A percentile compares a stretch with the other conserved stretches of the same genome.
Evolutionary conservation across 768 basidiomycete species (phyloP).

Genomic region (Hydnomerulius pinastri): DNA sequence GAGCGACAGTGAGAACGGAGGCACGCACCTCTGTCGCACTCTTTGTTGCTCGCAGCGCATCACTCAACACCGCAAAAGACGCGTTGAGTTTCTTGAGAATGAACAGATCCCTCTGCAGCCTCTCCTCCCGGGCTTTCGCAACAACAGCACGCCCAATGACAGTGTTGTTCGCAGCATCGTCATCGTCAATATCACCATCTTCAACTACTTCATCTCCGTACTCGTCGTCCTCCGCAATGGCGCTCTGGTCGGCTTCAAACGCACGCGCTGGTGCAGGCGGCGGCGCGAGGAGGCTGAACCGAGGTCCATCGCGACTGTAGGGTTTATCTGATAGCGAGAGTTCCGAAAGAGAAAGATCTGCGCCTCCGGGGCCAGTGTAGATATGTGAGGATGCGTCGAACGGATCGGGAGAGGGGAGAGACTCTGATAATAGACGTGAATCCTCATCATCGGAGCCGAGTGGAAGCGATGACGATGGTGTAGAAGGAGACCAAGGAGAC

Average conservation of each 20-base stretch:
- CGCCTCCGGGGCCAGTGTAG: conserved; percentile 44
- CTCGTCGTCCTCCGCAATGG: conserved; percentile 27
- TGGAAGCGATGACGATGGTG: conserved; percentile 30
- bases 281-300: conserved; percentile 36
- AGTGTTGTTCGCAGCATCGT: conserved; percentile 23
- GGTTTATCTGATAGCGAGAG: conserved; percentile 46
- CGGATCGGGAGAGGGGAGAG: conserved; percentile 37
- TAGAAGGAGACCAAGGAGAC: conserved; percentile 32
- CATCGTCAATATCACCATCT: conserved; percentile 8
- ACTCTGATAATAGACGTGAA: conserved; percentile 51
- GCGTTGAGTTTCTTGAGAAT: conserved; percentile 73
- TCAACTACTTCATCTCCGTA: conserved; percentile 16
- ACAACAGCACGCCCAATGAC: conserved; percentile 25
- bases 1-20: background rate
- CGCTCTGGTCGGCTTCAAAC: conserved; percentile 25
- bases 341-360: conserved; percentile 60
- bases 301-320: conserved; percentile 27
- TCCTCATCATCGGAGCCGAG: conserved; percentile 23
- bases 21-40: conserved; percentile 68
- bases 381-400: conserved; percentile 32
- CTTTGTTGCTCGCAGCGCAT: conserved; percentile 62
- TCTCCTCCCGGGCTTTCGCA: conserved; percentile 60
- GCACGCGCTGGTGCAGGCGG: conserved; percentile 12
- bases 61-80: conserved; percentile 66
- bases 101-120: conserved; percentile 71